phyloP scores from a whole-genome alignment of 768 basidiomycete genomes.

The Solioccasus polychromus region DNA sequence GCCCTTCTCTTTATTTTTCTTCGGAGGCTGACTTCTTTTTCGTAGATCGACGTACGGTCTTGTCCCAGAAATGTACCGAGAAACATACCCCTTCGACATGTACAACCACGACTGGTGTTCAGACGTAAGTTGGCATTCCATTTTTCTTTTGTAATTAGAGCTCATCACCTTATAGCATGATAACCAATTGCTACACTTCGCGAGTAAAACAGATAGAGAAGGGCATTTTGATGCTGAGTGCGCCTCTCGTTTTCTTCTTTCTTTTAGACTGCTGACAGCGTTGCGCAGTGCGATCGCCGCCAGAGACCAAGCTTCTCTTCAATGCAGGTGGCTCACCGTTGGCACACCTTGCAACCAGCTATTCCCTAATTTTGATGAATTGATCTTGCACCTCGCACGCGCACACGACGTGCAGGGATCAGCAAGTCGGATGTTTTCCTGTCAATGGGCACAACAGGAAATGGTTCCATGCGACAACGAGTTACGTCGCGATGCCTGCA shows the following conservation, averaged over 20 bases:
- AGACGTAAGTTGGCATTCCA: neutral
- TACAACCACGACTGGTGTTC: constrained; percentile 2
- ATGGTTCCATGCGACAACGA: neutral
- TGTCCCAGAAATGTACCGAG: neutral
- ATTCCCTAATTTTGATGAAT: neutral
- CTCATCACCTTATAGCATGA: constrained; percentile 5
- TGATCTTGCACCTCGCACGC: constrained; percentile 1
- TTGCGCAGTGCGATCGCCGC: neutral
- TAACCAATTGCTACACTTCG: neutral
- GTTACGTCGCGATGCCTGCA: neutral
- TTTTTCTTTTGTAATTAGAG: no score
- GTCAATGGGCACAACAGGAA: constrained; percentile 6
- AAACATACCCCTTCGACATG: rapidly evolving
- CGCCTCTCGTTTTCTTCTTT: neutral
- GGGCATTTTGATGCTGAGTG: neutral
- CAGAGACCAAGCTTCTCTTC: neutral
- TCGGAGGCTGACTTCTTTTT: neutral
- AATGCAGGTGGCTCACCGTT: constrained; percentile 6
- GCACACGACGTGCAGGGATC: constrained; percentile 7
- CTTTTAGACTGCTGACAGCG: neutral
- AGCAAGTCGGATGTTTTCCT: neutral
- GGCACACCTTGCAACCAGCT: neutral
- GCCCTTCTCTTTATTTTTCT: no score
- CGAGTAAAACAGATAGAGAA: neutral
- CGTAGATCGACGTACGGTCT: neutral